A percentile compares a stretch with the other conserved stretches of the same genome.
Evolutionary conservation across 164 flowering plant genomes (phyloP).

Genomic region (Euptelea pleiosperma): DNA sequence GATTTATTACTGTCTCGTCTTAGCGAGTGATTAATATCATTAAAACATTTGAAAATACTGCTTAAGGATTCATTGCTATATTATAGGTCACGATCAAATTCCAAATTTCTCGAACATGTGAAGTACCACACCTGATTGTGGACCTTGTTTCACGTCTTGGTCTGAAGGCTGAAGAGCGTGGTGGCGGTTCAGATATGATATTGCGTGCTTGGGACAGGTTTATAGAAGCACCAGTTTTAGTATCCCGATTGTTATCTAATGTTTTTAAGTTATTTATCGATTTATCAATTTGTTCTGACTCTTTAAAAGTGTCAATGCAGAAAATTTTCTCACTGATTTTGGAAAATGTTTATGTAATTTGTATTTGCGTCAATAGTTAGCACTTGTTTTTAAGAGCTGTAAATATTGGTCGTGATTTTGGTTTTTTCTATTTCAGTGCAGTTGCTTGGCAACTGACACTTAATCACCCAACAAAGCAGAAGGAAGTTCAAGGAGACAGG

Average conservation of each 20-base stretch:
- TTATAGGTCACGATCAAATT: conserved; percentile 76
- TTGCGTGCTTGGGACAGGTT: conserved; percentile 95
- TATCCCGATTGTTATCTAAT: neutral
- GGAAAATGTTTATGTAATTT: no score
- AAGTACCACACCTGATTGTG: conserved; percentile 62
- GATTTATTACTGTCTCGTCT: no score
- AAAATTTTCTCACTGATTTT: no score
- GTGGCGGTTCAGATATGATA: conserved; percentile 70
- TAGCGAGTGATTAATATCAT: neutral
- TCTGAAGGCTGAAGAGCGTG: conserved; percentile 50
- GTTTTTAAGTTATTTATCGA: neutral
- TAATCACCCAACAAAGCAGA: conserved; percentile 36
- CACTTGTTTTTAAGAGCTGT: neutral
- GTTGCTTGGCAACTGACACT: conserved; percentile 88
- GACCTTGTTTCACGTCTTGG: conserved; percentile 74
- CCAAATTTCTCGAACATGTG: conserved; percentile 71
- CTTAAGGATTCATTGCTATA: conserved; percentile 8
- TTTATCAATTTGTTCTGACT: neutral
- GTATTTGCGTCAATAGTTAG: no score
- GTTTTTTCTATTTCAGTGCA: conserved; percentile 46
- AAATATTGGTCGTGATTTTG: neutral
- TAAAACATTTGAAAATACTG: neutral
- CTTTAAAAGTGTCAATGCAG: neutral
- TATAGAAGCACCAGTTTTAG: conserved; percentile 4
- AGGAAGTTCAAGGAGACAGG: conserved; percentile 22